Conservation (phyloP, 2,329 filamentous ascomycete species). For the Cercospora sp. region DNA sequence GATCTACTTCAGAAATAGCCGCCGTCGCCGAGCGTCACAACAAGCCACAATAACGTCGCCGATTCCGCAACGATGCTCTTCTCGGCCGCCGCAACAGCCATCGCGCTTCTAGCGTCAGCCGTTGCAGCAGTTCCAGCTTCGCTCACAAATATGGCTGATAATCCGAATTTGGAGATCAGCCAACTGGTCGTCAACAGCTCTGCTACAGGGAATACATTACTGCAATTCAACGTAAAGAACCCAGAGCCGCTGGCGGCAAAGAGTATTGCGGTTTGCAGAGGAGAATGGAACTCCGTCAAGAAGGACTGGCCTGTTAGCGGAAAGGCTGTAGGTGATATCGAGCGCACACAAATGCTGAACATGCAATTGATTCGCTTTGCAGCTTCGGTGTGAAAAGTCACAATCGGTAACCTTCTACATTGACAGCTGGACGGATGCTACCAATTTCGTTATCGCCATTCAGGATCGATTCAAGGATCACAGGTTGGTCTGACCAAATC, state of each 20-base stretch:
- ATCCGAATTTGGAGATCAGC: conserved; percentile 27
- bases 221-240: conserved; percentile 35
- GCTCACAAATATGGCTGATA: conserved; percentile 17
- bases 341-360: background rate
- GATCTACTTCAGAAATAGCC: background rate
- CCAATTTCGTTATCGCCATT: conserved; percentile 32
- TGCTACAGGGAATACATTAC: conserved; percentile 27
- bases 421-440: conserved; percentile 21
- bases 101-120: conserved; percentile 6
- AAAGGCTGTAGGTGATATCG: background rate
- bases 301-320: conserved; percentile 27
- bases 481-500: conserved; percentile 26
- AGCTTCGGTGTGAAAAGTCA: conserved; percentile 27
- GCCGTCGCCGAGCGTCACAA: background rate
- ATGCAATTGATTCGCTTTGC: conserved; percentile 2
- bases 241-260: conserved; percentile 34
- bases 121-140: conserved; percentile 8
- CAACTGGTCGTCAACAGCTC: conserved; percentile 25
- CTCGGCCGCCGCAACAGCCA: conserved; percentile 2
- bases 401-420: conserved; percentile 33
- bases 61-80: conserved; percentile 11
- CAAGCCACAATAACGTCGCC: background rate
- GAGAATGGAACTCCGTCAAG: conserved; percentile 28
- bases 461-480: conserved; percentile 36
- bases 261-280: conserved; percentile 29